Percentiles rank a stretch among this genome's conserved stretches.
Conservation (phyloP, 2,329 filamentous ascomycete genomes). For the Diaporthe sp. region DNA sequence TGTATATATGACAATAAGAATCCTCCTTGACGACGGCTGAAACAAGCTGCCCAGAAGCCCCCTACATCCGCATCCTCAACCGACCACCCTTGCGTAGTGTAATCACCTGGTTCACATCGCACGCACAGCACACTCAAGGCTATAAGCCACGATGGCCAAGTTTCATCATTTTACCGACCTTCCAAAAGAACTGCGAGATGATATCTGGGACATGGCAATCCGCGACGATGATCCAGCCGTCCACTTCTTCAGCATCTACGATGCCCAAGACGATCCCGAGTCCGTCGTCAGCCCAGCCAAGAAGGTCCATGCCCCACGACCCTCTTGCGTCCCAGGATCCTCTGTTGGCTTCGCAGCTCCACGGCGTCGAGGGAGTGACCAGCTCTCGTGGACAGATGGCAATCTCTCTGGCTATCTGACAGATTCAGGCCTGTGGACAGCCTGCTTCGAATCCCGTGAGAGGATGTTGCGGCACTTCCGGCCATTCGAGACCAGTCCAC, state of each 20-base stretch:
- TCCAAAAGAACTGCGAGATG: background rate
- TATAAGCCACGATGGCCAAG: background rate
- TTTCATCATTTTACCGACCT: background rate
- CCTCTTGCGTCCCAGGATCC: background rate
- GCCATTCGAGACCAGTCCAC: background rate
- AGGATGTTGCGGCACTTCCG: background rate
- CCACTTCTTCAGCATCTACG: background rate
- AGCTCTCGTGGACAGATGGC: background rate
- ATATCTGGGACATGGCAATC: constrained; percentile 6
- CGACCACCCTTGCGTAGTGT: background rate
- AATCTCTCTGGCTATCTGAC: background rate
- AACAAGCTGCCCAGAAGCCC: background rate
- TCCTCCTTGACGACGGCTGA: background rate
- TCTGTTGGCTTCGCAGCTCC: background rate
- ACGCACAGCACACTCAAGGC: background rate
- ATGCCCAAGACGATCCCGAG: background rate
- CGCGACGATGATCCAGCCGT: background rate
- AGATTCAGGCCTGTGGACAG: constrained; percentile 12
- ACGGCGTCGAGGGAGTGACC: background rate
- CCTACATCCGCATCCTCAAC: background rate
- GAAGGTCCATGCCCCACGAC: background rate
- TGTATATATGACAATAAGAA: background rate
- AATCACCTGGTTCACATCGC: background rate
- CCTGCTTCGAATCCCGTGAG: background rate
- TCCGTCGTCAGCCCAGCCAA: background rate